Base-by-base conservation (phyloP, 345 rosid species). In the Rhodomyrtus tomentosa region DNA sequence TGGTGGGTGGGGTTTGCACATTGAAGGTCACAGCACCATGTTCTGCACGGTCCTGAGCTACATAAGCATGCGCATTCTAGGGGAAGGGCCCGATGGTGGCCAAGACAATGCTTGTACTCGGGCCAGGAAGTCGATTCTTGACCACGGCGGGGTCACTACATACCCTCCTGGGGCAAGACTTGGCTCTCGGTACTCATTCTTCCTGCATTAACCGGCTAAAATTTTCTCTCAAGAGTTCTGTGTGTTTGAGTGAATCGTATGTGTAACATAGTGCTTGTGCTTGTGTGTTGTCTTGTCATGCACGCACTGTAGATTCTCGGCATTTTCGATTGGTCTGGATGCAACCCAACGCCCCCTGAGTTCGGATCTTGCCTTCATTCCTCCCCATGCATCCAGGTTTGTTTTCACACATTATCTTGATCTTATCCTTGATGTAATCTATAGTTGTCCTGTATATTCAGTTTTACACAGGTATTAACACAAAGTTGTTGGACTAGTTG, bases 121-220 rank as follows among this genome's bases (percentile, higher is more conserved):
- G 59, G 91, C 85, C 49, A 40, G 91, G 16, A 86, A 84, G 32
- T 89, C 89, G 91, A 86, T 89, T 27, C 89, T 82, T 32, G 87
- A 87, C 55, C 88, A 50, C 48, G 91, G 89, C 9, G 89, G 91
- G 10, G 86, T 55, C 51, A 87, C 18, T 82, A 79, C 21, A 84
- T 87, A 29, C 89, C 91, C 20, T 89, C 91, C 27, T 89, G 91
- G 91, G 91, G 91, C 36, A 89, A 89, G 83, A 87, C 81, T 50
- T 89, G 91, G 91, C 91, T 89, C 32, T 86, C 91, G 80, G 89
- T 89, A 83, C 3, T 25, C 40, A 18, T 45, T 32, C 68, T 56
- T 36, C 21, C 80, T 54, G 27, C 25, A 16, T 8, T 15, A 54
- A 59, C 2, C 27, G 38, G 6, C 10, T 29, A 29, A 29, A 29